phyloP scores from a whole-genome alignment of 306 rosid genomes.

The Ormosia emarginata region DNA sequence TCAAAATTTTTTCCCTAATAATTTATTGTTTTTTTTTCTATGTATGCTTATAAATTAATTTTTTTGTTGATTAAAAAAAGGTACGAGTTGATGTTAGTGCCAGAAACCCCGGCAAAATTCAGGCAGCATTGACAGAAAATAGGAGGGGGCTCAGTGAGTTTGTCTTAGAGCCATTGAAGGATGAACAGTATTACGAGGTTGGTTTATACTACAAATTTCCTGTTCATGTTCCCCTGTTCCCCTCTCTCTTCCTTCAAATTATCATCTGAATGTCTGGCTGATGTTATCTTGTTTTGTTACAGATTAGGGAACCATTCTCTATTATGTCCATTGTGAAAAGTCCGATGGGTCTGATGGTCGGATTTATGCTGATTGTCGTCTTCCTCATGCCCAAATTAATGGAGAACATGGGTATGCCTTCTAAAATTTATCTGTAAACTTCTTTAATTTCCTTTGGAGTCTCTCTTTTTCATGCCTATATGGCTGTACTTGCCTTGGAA shows the following conservation, averaged over 20 bases:
- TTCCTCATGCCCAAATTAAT: constrained; percentile 93
- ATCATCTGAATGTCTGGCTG: constrained; percentile 13
- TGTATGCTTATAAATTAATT: constrained; percentile 8
- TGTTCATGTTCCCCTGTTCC: background rate
- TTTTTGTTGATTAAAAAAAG: constrained; percentile 33
- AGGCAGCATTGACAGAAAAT: constrained; percentile 90
- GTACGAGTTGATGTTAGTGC: constrained; percentile 99
- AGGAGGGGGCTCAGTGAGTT: constrained; percentile 77
- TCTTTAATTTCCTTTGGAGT: background rate
- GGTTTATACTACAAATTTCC: constrained; percentile 2
- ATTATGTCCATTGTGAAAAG: constrained; percentile 86
- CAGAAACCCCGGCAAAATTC: constrained; percentile 92
- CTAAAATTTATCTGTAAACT: constrained; percentile 6
- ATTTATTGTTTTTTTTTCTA: background rate
- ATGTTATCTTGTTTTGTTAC: constrained; percentile 31
- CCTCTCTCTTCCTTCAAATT: background rate
- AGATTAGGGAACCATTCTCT: constrained; percentile 92
- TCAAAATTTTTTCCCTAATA: background rate
- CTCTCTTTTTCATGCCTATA: constrained; percentile 12
- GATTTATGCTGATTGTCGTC: constrained; percentile 92
- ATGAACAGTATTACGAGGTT: constrained; percentile 89
- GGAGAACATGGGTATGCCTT: constrained; percentile 87
- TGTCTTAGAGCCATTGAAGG: constrained; percentile 86
- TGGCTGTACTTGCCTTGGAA: constrained; percentile 10
- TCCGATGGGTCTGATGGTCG: constrained; percentile 99